Evolutionary conservation across 768 basidiomycete genomes (phyloP).

Genomic region (Lactifluus subvellereus): DNA sequence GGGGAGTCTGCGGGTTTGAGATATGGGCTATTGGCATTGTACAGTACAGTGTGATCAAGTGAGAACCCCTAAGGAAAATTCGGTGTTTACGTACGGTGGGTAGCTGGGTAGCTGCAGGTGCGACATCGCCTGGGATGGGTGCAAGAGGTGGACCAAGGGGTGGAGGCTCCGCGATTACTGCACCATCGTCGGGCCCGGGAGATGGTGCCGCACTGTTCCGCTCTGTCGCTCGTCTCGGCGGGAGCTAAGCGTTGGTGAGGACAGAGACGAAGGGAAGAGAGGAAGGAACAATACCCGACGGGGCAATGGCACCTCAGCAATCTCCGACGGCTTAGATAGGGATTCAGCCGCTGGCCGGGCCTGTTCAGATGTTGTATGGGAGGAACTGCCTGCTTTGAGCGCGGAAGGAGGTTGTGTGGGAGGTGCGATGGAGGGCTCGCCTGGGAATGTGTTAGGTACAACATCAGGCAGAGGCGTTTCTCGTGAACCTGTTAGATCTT

Average conservation of each 20-base stretch:
- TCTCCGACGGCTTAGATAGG: not conserved
- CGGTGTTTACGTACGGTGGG: conserved; percentile 8
- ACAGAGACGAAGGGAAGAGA: not conserved
- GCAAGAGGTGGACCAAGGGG: not conserved
- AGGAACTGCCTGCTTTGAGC: not conserved
- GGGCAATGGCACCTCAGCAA: not conserved
- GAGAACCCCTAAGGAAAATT: not conserved
- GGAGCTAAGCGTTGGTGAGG: conserved; percentile 13
- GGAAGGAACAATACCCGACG: not conserved
- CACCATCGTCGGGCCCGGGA: not conserved
- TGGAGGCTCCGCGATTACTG: not conserved
- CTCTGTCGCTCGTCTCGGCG: conserved; percentile 11
- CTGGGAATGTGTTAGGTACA: conserved; percentile 47
- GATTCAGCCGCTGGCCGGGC: not conserved
- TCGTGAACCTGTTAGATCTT: conserved; percentile 13
- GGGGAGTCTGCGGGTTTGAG: conserved; percentile 12
- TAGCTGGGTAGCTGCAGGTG: conserved; percentile 3
- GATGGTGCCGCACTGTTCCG: not conserved
- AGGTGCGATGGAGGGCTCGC: conserved; percentile 41
- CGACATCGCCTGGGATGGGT: not conserved
- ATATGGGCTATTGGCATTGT: conserved; percentile 5
- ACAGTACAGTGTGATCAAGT: not conserved
- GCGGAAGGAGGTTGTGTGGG: conserved; percentile 17
- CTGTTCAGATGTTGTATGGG: not conserved
- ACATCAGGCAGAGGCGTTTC: conserved; percentile 43